phyloP scores from a whole-genome alignment of 2,329 filamentous ascomycete species.

The Ceratocystis albifundus region DNA sequence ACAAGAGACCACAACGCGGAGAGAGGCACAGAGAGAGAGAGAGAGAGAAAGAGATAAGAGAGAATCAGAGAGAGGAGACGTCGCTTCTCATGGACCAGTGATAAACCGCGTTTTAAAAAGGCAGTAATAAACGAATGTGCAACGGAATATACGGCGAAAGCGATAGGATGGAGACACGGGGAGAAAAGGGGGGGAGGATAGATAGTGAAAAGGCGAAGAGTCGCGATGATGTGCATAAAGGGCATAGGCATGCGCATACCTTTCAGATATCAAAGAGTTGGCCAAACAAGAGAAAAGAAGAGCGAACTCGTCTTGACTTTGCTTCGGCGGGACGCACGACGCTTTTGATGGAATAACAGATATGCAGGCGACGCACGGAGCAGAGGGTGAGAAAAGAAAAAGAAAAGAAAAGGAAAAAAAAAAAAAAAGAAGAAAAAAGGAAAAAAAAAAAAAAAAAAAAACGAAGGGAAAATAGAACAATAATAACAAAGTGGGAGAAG shows the following conservation, averaged over 20 bases:
- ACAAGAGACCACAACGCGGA: background rate
- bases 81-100: no score
- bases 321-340: constrained; percentile 21
- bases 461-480: constrained; percentile 25
- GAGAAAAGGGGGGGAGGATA: background rate
- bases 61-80: no score
- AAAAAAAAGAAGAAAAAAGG: constrained; percentile 23
- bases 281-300: constrained; percentile 2
- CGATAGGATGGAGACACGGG: no score
- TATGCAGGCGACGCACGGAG: background rate
- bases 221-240: background rate
- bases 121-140: background rate
- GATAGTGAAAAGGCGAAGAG: background rate
- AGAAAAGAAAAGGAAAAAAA: constrained; percentile 19
- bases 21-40: background rate
- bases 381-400: background rate
- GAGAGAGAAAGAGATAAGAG: no score
- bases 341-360: constrained; percentile 15
- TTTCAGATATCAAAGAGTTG: constrained; percentile 9
- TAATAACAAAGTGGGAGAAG: background rate
- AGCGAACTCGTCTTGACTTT: background rate
- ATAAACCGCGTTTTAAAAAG: background rate
- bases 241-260: background rate
- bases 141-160: background rate
- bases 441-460: constrained; percentile 12